phyloP scores from a whole-genome alignment of 2,329 filamentous ascomycete species.

The Trichoderma sp. region DNA sequence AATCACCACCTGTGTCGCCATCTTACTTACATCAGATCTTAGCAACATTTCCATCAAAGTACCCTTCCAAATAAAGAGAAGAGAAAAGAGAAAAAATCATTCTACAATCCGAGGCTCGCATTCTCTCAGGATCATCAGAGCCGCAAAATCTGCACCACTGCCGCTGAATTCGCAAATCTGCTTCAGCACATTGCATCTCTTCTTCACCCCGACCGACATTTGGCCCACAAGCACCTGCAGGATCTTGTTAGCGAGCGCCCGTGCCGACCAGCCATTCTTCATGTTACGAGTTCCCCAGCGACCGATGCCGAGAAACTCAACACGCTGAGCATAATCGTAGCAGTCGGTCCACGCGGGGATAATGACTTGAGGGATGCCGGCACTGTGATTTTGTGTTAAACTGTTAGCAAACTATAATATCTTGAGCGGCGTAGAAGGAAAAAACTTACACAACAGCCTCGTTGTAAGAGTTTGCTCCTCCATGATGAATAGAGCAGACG shows the following conservation, averaged over 20 bases:
- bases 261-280: slow-evolving; percentile 32
- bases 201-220: slow-evolving; percentile 18
- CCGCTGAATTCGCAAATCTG: slow-evolving; percentile 25
- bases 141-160: slow-evolving; percentile 23
- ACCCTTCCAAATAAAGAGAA: not conserved
- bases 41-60: not conserved
- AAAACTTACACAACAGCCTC: slow-evolving; percentile 41
- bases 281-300: slow-evolving; percentile 31
- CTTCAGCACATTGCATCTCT: slow-evolving; percentile 16
- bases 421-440: not conserved
- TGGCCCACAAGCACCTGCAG: slow-evolving; percentile 28
- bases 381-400: slow-evolving; percentile 34
- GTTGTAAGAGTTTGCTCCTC: slow-evolving; percentile 48
- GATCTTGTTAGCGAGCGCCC: slow-evolving; percentile 29
- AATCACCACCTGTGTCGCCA: not conserved
- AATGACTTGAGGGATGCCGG: slow-evolving; percentile 48
- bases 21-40: not conserved
- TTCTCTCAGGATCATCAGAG: slow-evolving; percentile 33
- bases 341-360: slow-evolving; percentile 50
- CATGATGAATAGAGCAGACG: slow-evolving; percentile 47
- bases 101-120: not conserved
- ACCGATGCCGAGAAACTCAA: slow-evolving; percentile 48
- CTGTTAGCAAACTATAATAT: not conserved
- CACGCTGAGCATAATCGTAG: slow-evolving; percentile 49
- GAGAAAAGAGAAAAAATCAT: not conserved